Evolutionary conservation across 106 monocot species (phyloP).

Genomic region (Chionographis japonica): DNA sequence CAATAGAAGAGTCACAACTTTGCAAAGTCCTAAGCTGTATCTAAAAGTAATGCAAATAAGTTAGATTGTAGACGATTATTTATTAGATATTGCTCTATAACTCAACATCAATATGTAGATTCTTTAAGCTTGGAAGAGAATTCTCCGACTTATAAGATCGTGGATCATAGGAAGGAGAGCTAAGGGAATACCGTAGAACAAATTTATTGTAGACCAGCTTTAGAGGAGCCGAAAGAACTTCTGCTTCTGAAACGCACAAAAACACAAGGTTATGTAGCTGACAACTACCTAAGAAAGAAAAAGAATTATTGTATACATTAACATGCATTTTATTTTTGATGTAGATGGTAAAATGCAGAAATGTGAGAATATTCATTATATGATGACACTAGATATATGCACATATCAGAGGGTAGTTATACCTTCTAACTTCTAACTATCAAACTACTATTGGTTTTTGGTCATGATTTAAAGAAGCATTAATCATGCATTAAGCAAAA

Average conservation of each 20-base stretch:
- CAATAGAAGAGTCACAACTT: conserved; percentile 9
- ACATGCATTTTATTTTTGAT: neutral
- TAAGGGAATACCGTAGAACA: conserved; percentile 58
- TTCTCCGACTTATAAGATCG: too few relatives aligned
- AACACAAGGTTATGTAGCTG: neutral
- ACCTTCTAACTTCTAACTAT: neutral
- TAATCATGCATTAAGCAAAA: too few relatives aligned
- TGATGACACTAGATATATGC: neutral
- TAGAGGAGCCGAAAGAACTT: conserved; percentile 90
- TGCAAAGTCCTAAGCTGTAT: neutral
- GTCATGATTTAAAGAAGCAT: too few relatives aligned
- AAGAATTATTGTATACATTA: too few relatives aligned
- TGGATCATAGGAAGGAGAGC: neutral
- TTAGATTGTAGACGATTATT: too few relatives aligned
- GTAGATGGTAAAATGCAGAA: neutral
- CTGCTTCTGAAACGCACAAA: conserved; percentile 70
- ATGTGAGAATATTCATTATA: neutral
- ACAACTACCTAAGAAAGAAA: neutral
- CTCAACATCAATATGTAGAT: too few relatives aligned
- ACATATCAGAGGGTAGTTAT: neutral
- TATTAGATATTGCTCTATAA: too few relatives aligned
- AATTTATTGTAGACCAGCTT: conserved; percentile 91
- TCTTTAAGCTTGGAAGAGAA: too few relatives aligned
- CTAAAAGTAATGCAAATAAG: neutral
- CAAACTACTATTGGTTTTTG: neutral